Evolutionary conservation across 2,329 filamentous ascomycete genomes (phyloP).

Genomic region (Emydomyces testavorans): DNA sequence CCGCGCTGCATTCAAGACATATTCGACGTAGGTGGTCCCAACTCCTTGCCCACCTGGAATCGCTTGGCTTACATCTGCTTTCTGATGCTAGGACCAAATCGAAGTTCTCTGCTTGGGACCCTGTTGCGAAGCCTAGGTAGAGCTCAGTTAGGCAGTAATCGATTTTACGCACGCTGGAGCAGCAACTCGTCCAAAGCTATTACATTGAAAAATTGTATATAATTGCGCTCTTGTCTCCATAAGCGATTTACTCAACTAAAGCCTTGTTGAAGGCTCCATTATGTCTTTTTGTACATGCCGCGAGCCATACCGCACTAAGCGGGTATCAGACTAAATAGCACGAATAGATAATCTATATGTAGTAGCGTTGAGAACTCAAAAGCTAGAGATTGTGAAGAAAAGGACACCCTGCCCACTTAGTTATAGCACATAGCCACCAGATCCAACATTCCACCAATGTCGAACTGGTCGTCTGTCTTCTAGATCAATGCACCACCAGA

Average conservation of each 20-base stretch:
- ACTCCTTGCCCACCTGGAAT: constrained; percentile 1
- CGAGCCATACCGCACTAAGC: constrained; percentile 17
- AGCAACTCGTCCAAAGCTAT: constrained; percentile 9
- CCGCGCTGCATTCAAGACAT: constrained; percentile 77
- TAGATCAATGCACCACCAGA: constrained; percentile 96
- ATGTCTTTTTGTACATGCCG: background rate
- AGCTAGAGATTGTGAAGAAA: background rate
- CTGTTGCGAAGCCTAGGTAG: constrained; percentile 25
- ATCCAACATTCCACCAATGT: constrained; percentile 60
- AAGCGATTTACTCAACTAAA: background rate
- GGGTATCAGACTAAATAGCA: constrained; percentile 22
- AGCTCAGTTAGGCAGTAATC: background rate
- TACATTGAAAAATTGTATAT: constrained; percentile 15
- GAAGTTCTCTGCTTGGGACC: constrained; percentile 27
- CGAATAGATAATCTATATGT: constrained; percentile 3
- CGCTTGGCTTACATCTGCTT: constrained; percentile 9
- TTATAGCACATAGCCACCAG: constrained; percentile 54
- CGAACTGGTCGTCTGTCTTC: constrained; percentile 75
- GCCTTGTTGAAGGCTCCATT: background rate
- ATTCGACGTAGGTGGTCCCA: constrained; percentile 69
- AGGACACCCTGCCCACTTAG: background rate
- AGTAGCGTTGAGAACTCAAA: background rate
- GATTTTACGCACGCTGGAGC: background rate
- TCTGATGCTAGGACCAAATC: constrained; percentile 24
- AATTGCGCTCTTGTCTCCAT: background rate